These are phyloP conservation scores for Elaeis guineensis DNA, from an alignment of 176 grass and related monocot genomes.

Conservation along the genomic window DNA sequence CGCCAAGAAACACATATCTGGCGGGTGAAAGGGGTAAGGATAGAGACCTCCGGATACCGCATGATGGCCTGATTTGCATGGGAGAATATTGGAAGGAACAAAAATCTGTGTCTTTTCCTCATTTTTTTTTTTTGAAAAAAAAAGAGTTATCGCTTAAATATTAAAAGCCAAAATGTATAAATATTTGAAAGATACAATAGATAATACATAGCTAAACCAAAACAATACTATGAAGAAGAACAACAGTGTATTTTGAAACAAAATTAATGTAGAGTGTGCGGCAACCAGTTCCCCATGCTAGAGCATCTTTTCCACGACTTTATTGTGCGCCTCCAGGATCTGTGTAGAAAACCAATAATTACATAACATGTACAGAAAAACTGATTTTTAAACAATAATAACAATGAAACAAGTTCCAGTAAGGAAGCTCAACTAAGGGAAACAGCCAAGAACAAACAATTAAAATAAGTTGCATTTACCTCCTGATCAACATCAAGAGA, in stretches of 20 bases:
- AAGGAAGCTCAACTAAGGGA: background rate
- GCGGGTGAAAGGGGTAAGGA: background rate
- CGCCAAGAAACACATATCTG: background rate
- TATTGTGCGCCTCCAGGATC: constrained; percentile 69
- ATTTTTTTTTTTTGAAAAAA: too few species aligned
- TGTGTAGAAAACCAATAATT: constrained; percentile 4
- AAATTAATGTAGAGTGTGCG: too few species aligned
- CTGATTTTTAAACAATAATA: constrained; percentile 11
- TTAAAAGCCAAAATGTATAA: too few species aligned
- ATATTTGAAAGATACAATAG: too few species aligned
- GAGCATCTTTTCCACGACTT: too few species aligned
- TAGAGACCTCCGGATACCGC: constrained; percentile 66
- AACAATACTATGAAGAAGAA: too few species aligned
- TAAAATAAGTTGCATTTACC: constrained; percentile 18
- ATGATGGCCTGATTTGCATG: constrained; percentile 78
- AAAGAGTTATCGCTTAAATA: too few species aligned
- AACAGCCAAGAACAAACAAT: background rate
- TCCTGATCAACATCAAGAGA: constrained; percentile 68
- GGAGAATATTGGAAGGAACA: constrained; percentile 92
- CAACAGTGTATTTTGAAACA: too few species aligned
- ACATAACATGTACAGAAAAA: background rate
- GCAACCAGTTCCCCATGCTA: too few species aligned
- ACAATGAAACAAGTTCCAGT: constrained; percentile 1
- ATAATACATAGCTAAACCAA: too few species aligned
- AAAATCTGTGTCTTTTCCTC: constrained; percentile 89